Base-by-base conservation (phyloP, 176 grass and related monocot species). In the Rhipidocladum racemiflorum region DNA sequence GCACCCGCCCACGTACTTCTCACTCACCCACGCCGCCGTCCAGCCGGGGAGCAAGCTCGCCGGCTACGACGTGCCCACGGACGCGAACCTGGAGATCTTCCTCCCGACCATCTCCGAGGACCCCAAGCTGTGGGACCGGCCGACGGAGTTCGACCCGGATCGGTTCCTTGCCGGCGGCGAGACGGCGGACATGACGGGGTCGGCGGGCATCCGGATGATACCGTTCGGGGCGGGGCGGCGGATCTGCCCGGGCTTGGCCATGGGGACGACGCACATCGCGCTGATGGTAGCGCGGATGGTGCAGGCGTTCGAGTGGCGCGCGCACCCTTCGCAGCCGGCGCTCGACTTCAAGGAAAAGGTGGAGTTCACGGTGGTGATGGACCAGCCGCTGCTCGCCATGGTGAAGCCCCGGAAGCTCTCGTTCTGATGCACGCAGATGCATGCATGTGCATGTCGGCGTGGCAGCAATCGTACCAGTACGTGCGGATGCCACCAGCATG, bases 351-450 rank as follows among this genome's bases (percentile, higher is more conserved):
- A 83, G 83, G 94, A 97, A 62, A 94, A 87, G 61, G 83, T 94
- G n/a, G 94, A 97, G 83, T 97, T 97, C 88, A 97, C 94, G 25
- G 90, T 97, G 38, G 94, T 97, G 32, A 97, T 94, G 94, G 79
- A 92, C 55, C 84, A 66, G 13, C 88, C 89, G 18, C 88, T 97
- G 65, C 80, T 92, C 48, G 90, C 94, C 76, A 76, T 82, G 50
- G 81, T 92, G 14, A 91, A 87, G 74, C 88, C 90, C 10, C 89
- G 94, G 83, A 88, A 65, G 57, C 85, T 88, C 24, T 65, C 54
- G 0, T 89, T 91, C 68, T 94, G 85, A 93, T 71, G 16, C 18
- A 48, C 27, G 67, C 3, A 11, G 2, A 59, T 0, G 49, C 32
- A n/a, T 38, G 46, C n/a, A 27, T 23, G 55, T 29, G 43, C 8